Evolutionary conservation across 78 protist species (phyloP).

Genomic region (Dictyostelium citrinum): DNA sequence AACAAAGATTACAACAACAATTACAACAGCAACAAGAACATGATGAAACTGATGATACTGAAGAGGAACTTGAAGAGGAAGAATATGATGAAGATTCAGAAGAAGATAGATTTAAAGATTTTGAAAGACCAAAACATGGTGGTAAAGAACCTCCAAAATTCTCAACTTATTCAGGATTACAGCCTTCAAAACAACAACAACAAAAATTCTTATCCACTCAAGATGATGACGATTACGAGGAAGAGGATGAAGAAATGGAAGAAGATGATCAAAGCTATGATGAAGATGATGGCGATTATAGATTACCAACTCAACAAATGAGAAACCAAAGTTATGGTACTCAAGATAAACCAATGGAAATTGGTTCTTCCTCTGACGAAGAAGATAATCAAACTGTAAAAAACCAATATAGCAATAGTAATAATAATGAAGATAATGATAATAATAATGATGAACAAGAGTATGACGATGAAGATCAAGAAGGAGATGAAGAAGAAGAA

Average conservation of each 20-base stretch:
- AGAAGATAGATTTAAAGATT: not conserved
- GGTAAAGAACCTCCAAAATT: slow-evolving; percentile 16
- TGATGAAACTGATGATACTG: not conserved
- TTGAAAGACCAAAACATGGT: not conserved
- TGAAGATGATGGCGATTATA: not conserved
- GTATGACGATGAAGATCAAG: not conserved
- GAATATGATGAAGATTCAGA: not conserved
- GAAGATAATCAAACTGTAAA: not conserved
- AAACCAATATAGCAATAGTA: not conserved
- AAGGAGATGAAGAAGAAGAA: not conserved
- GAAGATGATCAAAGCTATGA: not conserved
- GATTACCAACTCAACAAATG: not conserved
- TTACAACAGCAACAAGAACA: not conserved
- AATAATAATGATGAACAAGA: not conserved
- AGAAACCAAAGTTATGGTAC: slow-evolving; percentile 12
- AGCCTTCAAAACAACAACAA: not conserved
- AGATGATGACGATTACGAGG: not conserved
- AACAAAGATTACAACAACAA: not conserved
- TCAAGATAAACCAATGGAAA: slow-evolving; percentile 35
- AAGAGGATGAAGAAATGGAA: not conserved
- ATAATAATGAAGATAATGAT: not conserved
- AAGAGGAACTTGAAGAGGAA: not conserved
- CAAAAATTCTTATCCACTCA: not conserved
- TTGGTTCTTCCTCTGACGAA: slow-evolving; percentile 2
- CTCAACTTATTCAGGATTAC: not conserved